A percentile compares a stretch with the other conserved stretches of the same genome.
Evolutionary conservation across 345 rosid genomes (phyloP).

Genomic region (Populus pruinosa): DNA sequence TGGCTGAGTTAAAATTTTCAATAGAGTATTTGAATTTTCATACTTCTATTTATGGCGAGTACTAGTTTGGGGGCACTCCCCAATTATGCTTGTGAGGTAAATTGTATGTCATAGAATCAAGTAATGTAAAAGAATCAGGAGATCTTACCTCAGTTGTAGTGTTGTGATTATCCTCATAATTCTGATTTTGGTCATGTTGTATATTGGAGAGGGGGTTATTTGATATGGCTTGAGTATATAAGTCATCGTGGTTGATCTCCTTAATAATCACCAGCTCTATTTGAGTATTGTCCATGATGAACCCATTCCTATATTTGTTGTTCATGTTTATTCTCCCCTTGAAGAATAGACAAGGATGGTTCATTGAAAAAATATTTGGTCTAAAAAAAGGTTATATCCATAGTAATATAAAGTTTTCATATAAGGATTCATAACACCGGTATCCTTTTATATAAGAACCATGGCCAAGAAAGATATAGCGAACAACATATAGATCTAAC

Average conservation of each 20-base stretch:
- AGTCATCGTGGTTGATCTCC: accelerated
- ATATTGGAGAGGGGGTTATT: neutral
- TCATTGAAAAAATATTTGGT: no score
- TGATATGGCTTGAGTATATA: neutral
- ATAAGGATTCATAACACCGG: neutral
- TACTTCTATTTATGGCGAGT: no score
- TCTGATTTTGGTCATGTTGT: neutral
- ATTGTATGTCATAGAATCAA: no score
- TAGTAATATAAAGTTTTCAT: neutral
- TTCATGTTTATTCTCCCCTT: neutral
- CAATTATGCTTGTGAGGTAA: neutral
- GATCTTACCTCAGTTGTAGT: neutral
- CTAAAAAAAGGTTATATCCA: neutral
- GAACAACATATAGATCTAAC: neutral
- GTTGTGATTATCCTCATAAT: neutral
- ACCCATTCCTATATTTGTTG: neutral
- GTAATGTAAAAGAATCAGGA: neutral
- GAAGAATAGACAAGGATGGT: neutral
- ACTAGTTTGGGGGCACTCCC: neutral
- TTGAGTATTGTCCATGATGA: no score
- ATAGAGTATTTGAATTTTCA: no score
- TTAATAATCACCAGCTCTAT: no score
- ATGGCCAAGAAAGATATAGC: no score
- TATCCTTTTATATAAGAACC: neutral
- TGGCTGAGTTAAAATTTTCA: neutral